Percentiles rank a stretch among this genome's conserved stretches.
Evolutionary conservation across 164 flowering plant genomes (phyloP).

Genomic region (Euptelea pleiosperma): DNA sequence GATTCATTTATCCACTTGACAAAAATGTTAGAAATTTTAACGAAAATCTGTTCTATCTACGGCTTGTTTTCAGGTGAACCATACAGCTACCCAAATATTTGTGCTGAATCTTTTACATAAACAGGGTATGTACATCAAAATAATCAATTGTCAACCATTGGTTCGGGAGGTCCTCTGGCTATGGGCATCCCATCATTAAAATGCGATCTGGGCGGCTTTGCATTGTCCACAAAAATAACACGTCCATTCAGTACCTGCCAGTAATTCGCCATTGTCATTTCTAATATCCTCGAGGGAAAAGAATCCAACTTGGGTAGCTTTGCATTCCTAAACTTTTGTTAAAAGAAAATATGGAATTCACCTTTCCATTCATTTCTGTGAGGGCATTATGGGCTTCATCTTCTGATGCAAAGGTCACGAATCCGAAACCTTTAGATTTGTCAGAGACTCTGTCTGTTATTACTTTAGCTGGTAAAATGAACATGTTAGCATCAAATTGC

Average conservation of each 20-base stretch:
- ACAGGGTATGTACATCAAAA: not conserved
- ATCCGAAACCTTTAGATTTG: conserved; percentile 89
- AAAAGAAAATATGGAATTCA: conserved; percentile 6
- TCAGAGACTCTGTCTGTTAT: conserved; percentile 64
- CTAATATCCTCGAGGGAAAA: too few species aligned
- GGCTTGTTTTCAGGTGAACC: too few species aligned
- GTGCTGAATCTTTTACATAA: not conserved
- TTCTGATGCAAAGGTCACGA: conserved; percentile 81
- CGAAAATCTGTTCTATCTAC: too few species aligned
- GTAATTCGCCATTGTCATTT: not conserved
- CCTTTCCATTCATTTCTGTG: conserved; percentile 82
- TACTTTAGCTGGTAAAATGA: conserved; percentile 50
- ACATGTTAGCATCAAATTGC: not conserved
- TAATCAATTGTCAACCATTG: conserved; percentile 15
- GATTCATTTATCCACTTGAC: too few species aligned
- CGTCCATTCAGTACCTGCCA: conserved; percentile 72
- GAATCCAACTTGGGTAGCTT: too few species aligned
- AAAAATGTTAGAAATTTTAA: too few species aligned
- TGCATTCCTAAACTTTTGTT: not conserved
- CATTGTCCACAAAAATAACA: conserved; percentile 62
- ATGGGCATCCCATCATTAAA: conserved; percentile 47
- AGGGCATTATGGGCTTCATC: conserved; percentile 74
- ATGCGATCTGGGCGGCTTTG: conserved; percentile 40
- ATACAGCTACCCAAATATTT: not conserved
- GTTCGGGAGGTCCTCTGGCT: conserved; percentile 84